Evolutionary conservation across 805 yeast genomes (phyloP).

Genomic region (Ogataea paraovalis): DNA sequence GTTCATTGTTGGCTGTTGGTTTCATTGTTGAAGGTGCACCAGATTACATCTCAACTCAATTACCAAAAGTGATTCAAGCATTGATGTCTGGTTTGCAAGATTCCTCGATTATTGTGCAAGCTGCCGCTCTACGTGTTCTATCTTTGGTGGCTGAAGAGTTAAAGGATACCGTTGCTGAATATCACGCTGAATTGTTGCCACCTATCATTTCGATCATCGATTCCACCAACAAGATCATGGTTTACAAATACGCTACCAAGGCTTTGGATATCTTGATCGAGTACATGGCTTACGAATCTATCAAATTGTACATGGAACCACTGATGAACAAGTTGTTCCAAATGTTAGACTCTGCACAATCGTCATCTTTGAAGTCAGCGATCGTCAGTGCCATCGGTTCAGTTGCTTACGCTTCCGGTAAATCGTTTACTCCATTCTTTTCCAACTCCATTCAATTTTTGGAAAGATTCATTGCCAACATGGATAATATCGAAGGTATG

Average conservation of each 20-base stretch:
- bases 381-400: constrained; percentile 96
- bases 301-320: constrained; percentile 75
- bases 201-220: constrained; percentile 84
- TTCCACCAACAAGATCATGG: constrained; percentile 73
- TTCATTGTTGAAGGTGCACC: constrained; percentile 91
- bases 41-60: constrained; percentile 76
- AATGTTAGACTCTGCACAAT: constrained; percentile 72
- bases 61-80: constrained; percentile 68
- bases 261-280: constrained; percentile 92
- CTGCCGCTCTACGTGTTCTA: constrained; percentile 81
- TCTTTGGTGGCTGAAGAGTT: constrained; percentile 76
- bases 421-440: constrained; percentile 81
- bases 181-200: constrained; percentile 80
- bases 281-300: constrained; percentile 83
- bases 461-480: constrained; percentile 73
- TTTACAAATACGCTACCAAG: constrained; percentile 85
- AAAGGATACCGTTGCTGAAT: constrained; percentile 79
- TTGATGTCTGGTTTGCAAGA: constrained; percentile 77
- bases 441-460: constrained; percentile 72
- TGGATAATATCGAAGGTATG: constrained; percentile 66
- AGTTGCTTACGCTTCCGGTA: constrained; percentile 93
- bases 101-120: constrained; percentile 66
- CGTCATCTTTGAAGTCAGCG: constrained; percentile 71
- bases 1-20: constrained; percentile 77
- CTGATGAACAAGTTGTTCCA: constrained; percentile 84